phyloP scores from a whole-genome alignment of 2,329 filamentous ascomycete genomes.

The Xylaria multiplex region DNA sequence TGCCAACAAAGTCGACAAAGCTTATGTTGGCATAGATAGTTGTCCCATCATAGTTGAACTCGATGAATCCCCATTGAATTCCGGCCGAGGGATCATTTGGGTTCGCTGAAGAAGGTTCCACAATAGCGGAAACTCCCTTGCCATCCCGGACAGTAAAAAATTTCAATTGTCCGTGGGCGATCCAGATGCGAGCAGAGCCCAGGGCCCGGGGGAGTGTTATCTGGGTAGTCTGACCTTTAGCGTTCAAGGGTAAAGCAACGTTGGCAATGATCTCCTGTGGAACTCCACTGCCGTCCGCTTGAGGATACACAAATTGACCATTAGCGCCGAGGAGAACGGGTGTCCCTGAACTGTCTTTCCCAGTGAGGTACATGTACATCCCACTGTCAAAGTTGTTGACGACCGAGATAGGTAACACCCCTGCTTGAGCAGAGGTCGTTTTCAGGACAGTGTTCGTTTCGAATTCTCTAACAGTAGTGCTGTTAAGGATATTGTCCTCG shows the following conservation, averaged over 20 bases:
- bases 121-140: slow-evolving; percentile 50
- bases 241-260: slow-evolving; percentile 52
- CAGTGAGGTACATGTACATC: slow-evolving; percentile 35
- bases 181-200: slow-evolving; percentile 54
- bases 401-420: slow-evolving; percentile 27
- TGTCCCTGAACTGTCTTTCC: slow-evolving; percentile 18
- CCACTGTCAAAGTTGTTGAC: slow-evolving; percentile 33
- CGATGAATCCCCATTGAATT: slow-evolving; percentile 62
- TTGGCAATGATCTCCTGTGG: slow-evolving; percentile 40
- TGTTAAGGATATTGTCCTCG: slow-evolving; percentile 35
- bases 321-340: slow-evolving; percentile 31
- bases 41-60: slow-evolving; percentile 54
- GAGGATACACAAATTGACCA: slow-evolving; percentile 34
- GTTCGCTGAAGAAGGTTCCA: slow-evolving; percentile 60
- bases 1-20: slow-evolving; percentile 62
- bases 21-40: slow-evolving; percentile 60
- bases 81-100: slow-evolving; percentile 55
- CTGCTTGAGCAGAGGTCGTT: slow-evolving; percentile 18
- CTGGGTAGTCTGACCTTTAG: slow-evolving; percentile 50
- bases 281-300: slow-evolving; percentile 20
- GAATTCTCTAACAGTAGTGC: slow-evolving; percentile 11
- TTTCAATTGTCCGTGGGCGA: slow-evolving; percentile 53
- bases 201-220: slow-evolving; percentile 54
- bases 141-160: slow-evolving; percentile 52
- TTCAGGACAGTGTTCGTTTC: neutral